Percentiles rank a stretch among this genome's conserved stretches.
These are phyloP conservation scores for Megacollybia platyphylla DNA, from an alignment of 1,284 basidiomycete species.

Conservation along the genomic window DNA sequence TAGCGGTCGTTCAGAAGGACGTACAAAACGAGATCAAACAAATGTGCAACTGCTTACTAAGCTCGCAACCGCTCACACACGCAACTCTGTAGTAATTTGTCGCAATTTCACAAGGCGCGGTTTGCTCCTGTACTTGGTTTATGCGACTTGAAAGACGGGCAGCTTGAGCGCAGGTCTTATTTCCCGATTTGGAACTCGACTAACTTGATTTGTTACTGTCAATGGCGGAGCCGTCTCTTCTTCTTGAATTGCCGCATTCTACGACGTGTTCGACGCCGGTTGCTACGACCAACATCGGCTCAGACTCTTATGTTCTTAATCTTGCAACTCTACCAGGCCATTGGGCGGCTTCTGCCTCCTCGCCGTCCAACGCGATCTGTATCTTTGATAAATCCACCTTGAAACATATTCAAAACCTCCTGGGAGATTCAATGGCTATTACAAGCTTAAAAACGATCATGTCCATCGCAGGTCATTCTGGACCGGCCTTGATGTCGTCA, in stretches of 20 bases:
- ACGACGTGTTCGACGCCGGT: conserved; percentile 6
- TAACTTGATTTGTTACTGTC: no score
- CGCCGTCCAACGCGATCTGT: conserved; percentile 45
- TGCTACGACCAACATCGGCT: background rate
- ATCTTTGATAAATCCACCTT: conserved; percentile 49
- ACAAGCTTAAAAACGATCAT: conserved; percentile 32
- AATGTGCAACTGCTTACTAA: no score
- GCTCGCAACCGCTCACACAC: no score
- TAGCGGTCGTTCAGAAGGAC: no score
- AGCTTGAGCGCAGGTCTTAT: no score
- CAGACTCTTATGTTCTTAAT: conserved; percentile 35
- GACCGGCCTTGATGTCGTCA: conserved; percentile 37
- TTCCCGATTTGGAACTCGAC: no score
- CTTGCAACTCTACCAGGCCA: conserved; percentile 29
- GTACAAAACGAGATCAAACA: no score
- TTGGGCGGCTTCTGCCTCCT: conserved; percentile 49
- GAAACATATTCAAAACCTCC: conserved; percentile 27
- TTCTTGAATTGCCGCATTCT: conserved; percentile 17
- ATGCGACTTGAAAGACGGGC: no score
- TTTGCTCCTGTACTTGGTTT: no score
- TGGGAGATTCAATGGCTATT: conserved; percentile 40
- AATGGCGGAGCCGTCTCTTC: background rate
- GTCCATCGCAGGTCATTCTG: conserved; percentile 14
- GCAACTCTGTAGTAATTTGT: no score
- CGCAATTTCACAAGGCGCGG: no score